Conservation (phyloP, 2,329 filamentous ascomycete species). For the Exserohilum rostratum region DNA sequence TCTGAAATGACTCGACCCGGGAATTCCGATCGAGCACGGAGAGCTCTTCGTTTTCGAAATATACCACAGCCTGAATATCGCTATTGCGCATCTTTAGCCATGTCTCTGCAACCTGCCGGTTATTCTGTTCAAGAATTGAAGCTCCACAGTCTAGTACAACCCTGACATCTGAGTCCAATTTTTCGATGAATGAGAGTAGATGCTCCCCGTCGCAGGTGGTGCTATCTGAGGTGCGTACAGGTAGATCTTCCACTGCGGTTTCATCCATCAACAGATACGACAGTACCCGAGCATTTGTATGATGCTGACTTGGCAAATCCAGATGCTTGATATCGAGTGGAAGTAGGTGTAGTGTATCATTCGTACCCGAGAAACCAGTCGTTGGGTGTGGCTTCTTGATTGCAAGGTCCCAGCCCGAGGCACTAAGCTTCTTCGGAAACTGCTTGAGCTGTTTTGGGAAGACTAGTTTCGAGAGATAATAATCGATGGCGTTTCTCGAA, state of each 20-base stretch:
- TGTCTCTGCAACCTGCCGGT: conserved; percentile 51
- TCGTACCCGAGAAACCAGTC: conserved; percentile 74
- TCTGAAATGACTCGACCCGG: conserved; percentile 57
- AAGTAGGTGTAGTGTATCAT: conserved; percentile 65
- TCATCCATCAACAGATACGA: conserved; percentile 60
- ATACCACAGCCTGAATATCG: conserved; percentile 55
- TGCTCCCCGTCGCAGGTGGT: conserved; percentile 41
- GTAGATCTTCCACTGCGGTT: conserved; percentile 39
- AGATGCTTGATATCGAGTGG: conserved; percentile 63
- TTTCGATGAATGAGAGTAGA: conserved; percentile 56
- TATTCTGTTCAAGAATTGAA: conserved; percentile 66
- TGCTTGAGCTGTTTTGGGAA: conserved; percentile 68
- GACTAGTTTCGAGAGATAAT: conserved; percentile 63
- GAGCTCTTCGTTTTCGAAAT: conserved; percentile 63
- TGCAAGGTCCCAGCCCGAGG: conserved; percentile 72
- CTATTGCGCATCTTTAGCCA: conserved; percentile 55
- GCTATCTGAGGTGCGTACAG: conserved; percentile 3
- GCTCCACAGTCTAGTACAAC: conserved; percentile 76
- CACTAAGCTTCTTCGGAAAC: conserved; percentile 67
- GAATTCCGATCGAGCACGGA: conserved; percentile 60
- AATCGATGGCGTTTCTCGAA: conserved; percentile 65
- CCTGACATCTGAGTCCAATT: conserved; percentile 50
- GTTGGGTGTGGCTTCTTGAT: conserved; percentile 55
- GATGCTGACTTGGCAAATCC: conserved; percentile 60
- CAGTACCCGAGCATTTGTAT: conserved; percentile 73